Base-by-base conservation (phyloP, 495 filamentous ascomycete species). In the Penicillium pancosmium region DNA sequence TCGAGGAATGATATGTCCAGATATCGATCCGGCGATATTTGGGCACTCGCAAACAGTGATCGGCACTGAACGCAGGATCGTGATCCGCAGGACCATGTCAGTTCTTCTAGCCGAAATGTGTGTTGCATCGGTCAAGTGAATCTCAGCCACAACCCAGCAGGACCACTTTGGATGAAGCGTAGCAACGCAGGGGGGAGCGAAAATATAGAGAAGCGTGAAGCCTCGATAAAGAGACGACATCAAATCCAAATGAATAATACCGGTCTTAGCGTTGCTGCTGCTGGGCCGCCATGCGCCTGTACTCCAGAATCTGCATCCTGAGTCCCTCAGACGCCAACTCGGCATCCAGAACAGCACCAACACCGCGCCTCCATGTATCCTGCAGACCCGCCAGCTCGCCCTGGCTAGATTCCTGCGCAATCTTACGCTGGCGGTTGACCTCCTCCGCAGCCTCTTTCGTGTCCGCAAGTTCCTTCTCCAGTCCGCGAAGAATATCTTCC, bases 391-490 rank as follows among this genome's bases (percentile, higher is more conserved):
- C 69, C 56, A 97, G 65, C 78, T 93, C 91, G 3, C 84, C 86
- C 52, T 79, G 79, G 3, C 82, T 86, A 50, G 76, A 81, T 52
- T 89, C 85, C 80, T 97, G 93, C 46, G 78, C 79, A 11, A 80
- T 74, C 67, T 88, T 87, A 43, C 94, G 80, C 69, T 83, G 79
- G 65, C 87, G 81, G 60, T 91, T 92, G 3, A 92, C 76, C 21
- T 80, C 67, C 71, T 94, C 91, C 54, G 88, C 79, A 66, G 87
- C 81, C 55, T 78, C 74, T 75, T 85, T 87, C 23, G 77, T 73
- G 31, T 77, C 82, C 16, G 83, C 88, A 62, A 98, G 76, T 60
- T 97, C 92, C 59, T 79, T 81, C 80, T 97, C 93, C n/a, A 95
- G 60, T 4, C 66, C 73, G 15, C 82, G 78, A 51, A 97, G 76